Evolutionary conservation across 1,284 basidiomycete species (phyloP), one percentile per base, ranked within the genome.

Genomic region (Peniophora sp.): DNA sequence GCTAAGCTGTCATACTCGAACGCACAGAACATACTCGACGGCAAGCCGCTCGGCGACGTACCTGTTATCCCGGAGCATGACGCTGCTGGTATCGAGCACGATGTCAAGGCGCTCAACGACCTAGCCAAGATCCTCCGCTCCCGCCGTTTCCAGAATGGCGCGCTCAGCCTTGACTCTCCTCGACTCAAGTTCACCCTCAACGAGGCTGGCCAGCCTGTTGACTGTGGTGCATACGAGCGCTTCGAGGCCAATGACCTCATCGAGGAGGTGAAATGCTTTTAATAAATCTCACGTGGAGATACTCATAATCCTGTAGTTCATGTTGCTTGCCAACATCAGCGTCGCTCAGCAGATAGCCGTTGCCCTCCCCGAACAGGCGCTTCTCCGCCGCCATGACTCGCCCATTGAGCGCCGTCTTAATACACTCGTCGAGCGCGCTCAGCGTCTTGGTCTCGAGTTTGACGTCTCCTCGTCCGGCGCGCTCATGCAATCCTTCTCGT

Each of bases 301-400:
- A 51, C 24, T 35, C 24, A 9, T 52, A 15, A 52, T 45, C 8
- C 15, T 45, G 3, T 51, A 94, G 88, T 95, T 96, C 69, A 98
- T 98, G 92, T 70, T 99, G 6, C 75, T 94, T 52, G 85, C 91
- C 55, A 99, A 99, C 65, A 84, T 85, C 37, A 76, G 92, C 6
- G 89, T 96, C 32, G 94, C 96, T 5, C 90, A 94, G 62, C 86
- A 95, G 62, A 85, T 98, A 58, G 96, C 94, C 20, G 87, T 93
- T 35, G 86, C 93, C 56, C 78, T 98, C 41, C 94, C 96, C 35
- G 96, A 99, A 63, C 92, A 97, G 64, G 91, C 96, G 17, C 77
- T 99, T 27, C 81, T 99, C 43, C 85, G 95, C 52, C 88, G 96
- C 50, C 95, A 99, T 62, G 96, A 98, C 66, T 80, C 75, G 32